Conservation (phyloP, 345 rosid species). For the Murraya paniculata region DNA sequence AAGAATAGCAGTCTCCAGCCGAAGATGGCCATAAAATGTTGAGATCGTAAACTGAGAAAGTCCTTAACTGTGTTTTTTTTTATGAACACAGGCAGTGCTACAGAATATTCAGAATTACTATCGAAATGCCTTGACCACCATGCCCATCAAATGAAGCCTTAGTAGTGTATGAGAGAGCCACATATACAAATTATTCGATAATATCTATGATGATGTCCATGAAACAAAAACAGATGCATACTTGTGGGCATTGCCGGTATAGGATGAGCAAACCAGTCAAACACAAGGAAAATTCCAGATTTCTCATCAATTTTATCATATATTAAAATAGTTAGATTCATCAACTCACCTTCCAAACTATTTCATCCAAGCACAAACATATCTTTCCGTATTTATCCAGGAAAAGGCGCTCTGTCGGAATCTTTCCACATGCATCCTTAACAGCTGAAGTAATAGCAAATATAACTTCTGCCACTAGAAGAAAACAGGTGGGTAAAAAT, state of each 20-base stretch:
- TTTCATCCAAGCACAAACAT: constrained; percentile 91
- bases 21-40: background rate
- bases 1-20: background rate
- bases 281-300: background rate
- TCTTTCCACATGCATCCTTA: constrained; percentile 91
- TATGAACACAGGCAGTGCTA: background rate
- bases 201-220: background rate
- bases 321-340: background rate
- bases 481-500: background rate
- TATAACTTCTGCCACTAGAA: constrained; percentile 84
- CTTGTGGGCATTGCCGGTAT: background rate
- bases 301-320: background rate
- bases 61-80: background rate
- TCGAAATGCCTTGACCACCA: background rate
- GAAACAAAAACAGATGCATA: background rate
- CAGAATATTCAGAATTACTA: background rate
- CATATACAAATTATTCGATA: background rate
- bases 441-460: constrained; percentile 80
- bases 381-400: constrained; percentile 94
- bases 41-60: background rate
- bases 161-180: background rate
- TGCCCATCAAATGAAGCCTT: background rate
- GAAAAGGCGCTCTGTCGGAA: constrained; percentile 91
- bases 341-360: constrained; percentile 78
- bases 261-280: background rate